Evolutionary conservation across 257 asterid genomes (phyloP).

Genomic region (Cordia subcordata): DNA sequence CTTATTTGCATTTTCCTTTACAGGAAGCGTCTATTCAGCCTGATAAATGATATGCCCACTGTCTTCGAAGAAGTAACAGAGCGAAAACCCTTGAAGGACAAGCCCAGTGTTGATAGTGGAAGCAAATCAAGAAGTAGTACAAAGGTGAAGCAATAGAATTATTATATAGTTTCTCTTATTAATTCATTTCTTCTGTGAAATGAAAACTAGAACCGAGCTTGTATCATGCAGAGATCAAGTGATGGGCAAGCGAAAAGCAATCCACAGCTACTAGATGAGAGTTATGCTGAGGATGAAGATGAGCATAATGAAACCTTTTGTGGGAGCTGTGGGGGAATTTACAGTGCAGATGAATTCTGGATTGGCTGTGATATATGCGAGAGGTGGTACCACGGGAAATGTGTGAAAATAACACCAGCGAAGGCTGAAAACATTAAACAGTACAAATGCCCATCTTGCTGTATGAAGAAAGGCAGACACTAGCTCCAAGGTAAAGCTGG

Average conservation of each 20-base stretch:
- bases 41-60: slow-evolving; percentile 34
- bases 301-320: slow-evolving; percentile 30
- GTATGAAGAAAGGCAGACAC: slow-evolving; percentile 15
- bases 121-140: slow-evolving; percentile 21
- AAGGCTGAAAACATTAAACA: slow-evolving; percentile 27
- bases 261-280: slow-evolving; percentile 17
- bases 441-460: slow-evolving; percentile 32
- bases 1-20: slow-evolving; percentile 2
- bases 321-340: slow-evolving; percentile 33
- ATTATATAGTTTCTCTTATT: background rate
- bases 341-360: slow-evolving; percentile 31
- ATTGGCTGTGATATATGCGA: slow-evolving; percentile 35
- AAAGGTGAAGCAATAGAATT: slow-evolving; percentile 18
- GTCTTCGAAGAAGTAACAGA: slow-evolving; percentile 26
- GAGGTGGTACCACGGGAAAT: slow-evolving; percentile 36
- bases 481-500: background rate
- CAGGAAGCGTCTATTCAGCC: slow-evolving; percentile 32
- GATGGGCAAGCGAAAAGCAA: slow-evolving; percentile 21
- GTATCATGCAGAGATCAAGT: slow-evolving; percentile 20
- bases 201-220: background rate
- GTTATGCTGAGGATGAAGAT: slow-evolving; percentile 26
- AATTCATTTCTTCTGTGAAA: background rate
- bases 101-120: slow-evolving; percentile 23
- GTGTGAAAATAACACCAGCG: slow-evolving; percentile 31
- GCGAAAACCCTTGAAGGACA: slow-evolving; percentile 23